phyloP scores from a whole-genome alignment of 1,284 basidiomycete species.

The Trametes hirsuta region DNA sequence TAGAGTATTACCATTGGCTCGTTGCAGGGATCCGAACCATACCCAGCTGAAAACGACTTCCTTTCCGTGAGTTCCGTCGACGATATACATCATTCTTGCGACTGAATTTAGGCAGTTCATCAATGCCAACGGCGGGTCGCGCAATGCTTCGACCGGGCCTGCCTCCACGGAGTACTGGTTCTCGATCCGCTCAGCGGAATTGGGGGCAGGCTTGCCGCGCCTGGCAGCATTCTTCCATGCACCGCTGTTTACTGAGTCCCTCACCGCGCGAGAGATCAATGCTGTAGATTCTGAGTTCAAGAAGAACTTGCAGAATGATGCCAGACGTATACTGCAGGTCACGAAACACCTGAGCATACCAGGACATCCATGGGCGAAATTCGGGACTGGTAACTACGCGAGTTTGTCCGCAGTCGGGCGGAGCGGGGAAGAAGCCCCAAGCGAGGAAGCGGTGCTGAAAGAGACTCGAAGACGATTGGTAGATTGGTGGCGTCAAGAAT shows the following conservation, averaged over 20 bases:
- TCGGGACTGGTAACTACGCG: constrained; percentile 66
- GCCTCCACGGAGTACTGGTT: constrained; percentile 68
- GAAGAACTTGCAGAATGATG: constrained; percentile 69
- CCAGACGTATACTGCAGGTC: constrained; percentile 65
- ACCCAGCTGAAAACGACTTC: constrained; percentile 62
- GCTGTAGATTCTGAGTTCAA: constrained; percentile 76
- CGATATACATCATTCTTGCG: neutral
- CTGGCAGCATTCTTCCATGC: constrained; percentile 72
- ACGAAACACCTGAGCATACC: constrained; percentile 55
- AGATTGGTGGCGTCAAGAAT: constrained; percentile 68
- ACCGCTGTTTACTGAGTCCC: constrained; percentile 63
- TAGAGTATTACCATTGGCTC: neutral
- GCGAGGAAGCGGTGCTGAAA: constrained; percentile 43
- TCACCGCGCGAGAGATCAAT: constrained; percentile 68
- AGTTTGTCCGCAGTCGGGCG: constrained; percentile 44
- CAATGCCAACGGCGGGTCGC: constrained; percentile 58
- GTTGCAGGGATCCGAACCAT: constrained; percentile 43
- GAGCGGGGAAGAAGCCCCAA: constrained; percentile 22
- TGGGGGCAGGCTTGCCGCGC: constrained; percentile 61
- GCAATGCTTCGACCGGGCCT: constrained; percentile 68
- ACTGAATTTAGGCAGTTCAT: constrained; percentile 45
- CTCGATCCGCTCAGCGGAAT: constrained; percentile 53
- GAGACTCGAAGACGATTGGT: constrained; percentile 66
- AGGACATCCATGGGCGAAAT: constrained; percentile 64
- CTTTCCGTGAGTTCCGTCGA: constrained; percentile 36